Percentiles rank a stretch among this genome's conserved stretches.
Conservation (phyloP, 228 moss, liverwort and hornwort species). For the Sphagnum magellanicum region DNA sequence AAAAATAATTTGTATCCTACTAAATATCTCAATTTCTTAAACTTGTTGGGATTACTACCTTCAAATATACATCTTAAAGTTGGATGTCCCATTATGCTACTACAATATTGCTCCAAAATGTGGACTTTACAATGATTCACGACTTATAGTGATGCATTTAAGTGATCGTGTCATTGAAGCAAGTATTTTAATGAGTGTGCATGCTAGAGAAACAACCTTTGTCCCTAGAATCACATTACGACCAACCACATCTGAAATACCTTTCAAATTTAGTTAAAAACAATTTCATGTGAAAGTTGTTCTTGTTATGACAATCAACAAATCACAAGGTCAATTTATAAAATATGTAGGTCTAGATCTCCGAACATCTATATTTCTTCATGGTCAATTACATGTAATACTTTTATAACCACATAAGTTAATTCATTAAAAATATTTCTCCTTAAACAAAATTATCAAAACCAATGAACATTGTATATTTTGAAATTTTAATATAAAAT, state of each 20-base stretch:
- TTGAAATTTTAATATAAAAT: neutral
- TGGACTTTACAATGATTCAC: constrained; percentile 1
- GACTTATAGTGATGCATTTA: neutral
- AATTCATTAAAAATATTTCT: neutral
- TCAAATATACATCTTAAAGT: neutral
- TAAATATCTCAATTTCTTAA: neutral
- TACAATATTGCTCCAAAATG: neutral
- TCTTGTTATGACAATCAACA: neutral
- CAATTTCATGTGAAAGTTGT: neutral
- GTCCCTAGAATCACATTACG: neutral
- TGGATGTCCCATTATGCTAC: constrained; percentile 2
- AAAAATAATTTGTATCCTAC: neutral
- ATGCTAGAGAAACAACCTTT: neutral
- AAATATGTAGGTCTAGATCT: neutral
- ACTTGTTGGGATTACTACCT: neutral
- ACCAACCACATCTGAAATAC: neutral
- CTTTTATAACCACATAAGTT: neutral
- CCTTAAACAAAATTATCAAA: neutral
- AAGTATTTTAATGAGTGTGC: neutral
- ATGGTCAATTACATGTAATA: neutral
- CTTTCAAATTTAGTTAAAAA: neutral
- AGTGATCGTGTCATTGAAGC: neutral
- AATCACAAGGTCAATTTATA: neutral
- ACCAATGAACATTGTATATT: neutral
- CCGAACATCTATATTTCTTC: neutral